Percentiles rank a stretch among this genome's conserved stretches.
phyloP scores from a whole-genome alignment of 2,329 filamentous ascomycete genomes.

The Colletotrichum shisoi region DNA sequence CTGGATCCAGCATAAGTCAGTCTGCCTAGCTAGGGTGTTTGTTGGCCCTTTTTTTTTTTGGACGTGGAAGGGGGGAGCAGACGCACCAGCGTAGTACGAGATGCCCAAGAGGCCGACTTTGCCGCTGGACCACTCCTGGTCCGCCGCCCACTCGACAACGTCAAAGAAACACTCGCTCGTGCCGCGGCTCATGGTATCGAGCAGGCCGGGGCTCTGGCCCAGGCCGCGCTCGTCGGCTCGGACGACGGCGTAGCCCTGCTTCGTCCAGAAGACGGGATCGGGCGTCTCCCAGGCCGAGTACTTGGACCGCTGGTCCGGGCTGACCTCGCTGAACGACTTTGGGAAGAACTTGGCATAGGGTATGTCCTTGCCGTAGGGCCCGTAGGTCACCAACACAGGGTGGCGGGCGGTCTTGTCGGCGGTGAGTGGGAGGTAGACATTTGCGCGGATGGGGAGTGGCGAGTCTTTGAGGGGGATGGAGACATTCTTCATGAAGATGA shows the following conservation, averaged over 20 bases:
- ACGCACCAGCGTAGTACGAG: constrained; percentile 54
- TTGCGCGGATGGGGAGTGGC: constrained; percentile 49
- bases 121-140: constrained; percentile 57
- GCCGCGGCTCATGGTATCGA: constrained; percentile 59
- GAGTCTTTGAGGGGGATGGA: constrained; percentile 46
- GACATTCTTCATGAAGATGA: constrained; percentile 52
- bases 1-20: constrained; percentile 40
- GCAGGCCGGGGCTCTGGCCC: constrained; percentile 57
- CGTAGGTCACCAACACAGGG: constrained; percentile 74
- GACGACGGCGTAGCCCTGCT: constrained; percentile 62
- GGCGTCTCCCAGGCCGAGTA: constrained; percentile 69
- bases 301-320: constrained; percentile 60
- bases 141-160: constrained; percentile 59
- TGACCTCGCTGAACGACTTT: constrained; percentile 58
- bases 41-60: no score
- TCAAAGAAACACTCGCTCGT: constrained; percentile 60
- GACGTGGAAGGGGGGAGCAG: no score
- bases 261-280: constrained; percentile 65
- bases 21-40: not conserved
- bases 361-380: constrained; percentile 78
- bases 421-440: constrained; percentile 50
- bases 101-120: constrained; percentile 60
- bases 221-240: constrained; percentile 60
- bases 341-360: constrained; percentile 63
- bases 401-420: constrained; percentile 41